Evolutionary conservation across 2,329 filamentous ascomycete species (phyloP).

Genomic region (Cladophialophora chaetospira): DNA sequence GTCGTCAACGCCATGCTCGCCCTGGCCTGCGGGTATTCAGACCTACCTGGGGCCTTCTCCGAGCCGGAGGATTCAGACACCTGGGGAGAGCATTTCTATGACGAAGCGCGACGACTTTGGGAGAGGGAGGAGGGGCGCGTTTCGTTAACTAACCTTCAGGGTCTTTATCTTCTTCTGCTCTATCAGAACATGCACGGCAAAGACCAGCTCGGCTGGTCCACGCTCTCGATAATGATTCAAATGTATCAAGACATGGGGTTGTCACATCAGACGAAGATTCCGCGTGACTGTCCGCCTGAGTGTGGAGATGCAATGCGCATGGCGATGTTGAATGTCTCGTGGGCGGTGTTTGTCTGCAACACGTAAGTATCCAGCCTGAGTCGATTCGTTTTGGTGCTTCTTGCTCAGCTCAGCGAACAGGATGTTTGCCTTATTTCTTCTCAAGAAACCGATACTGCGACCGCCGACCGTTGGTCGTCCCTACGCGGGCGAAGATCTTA

Average conservation of each 20-base stretch:
- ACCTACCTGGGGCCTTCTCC: constrained; percentile 4
- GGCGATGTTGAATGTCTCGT: constrained; percentile 5
- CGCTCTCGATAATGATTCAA: constrained; percentile 1
- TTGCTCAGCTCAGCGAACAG: background rate
- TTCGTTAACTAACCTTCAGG: constrained; percentile 6
- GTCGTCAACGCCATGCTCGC: constrained; percentile 36
- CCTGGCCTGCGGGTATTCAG: constrained; percentile 5
- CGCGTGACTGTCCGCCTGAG: constrained; percentile 2
- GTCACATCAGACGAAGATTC: background rate
- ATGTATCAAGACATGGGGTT: constrained; percentile 7
- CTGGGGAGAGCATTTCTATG: constrained; percentile 10
- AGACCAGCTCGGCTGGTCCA: constrained; percentile 9
- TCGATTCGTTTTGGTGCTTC: background rate
- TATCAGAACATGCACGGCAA: constrained; percentile 7
- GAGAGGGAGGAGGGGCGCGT: constrained; percentile 3
- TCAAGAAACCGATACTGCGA: constrained; percentile 2
- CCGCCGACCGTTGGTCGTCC: constrained; percentile 5
- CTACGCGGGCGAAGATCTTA: background rate
- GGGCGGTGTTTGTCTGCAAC: constrained; percentile 9
- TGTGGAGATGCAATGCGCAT: background rate
- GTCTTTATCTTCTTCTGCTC: constrained; percentile 7
- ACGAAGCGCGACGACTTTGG: constrained; percentile 7
- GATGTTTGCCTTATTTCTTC: constrained; percentile 9
- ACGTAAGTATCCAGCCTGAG: background rate
- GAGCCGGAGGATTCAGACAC: constrained; percentile 4